Evolutionary conservation across 768 basidiomycete genomes (phyloP).

Genomic region (Lactarius sanguifluus): DNA sequence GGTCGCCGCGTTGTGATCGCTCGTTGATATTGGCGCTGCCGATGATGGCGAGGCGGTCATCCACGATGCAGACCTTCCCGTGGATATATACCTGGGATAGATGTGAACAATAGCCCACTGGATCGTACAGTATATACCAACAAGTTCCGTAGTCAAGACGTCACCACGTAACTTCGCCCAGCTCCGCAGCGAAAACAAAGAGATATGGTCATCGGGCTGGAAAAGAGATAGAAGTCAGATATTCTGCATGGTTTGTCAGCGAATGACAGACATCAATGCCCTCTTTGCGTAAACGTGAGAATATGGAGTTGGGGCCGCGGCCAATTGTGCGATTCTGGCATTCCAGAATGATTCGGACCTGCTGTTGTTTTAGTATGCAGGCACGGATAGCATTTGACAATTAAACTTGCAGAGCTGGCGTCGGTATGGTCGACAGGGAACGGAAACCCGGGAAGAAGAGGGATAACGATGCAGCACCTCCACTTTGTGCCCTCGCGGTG

Average conservation of each 20-base stretch:
- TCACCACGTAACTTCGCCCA: constrained; percentile 92
- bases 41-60: constrained; percentile 92
- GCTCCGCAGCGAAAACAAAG: constrained; percentile 85
- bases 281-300: constrained; percentile 77
- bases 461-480: constrained; percentile 92
- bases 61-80: constrained; percentile 84
- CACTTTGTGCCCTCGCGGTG: constrained; percentile 77
- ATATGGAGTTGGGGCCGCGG: constrained; percentile 91
- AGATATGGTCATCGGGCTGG: constrained; percentile 93
- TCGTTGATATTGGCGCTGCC: constrained; percentile 99
- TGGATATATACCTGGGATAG: constrained; percentile 78
- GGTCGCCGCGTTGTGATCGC: constrained; percentile 90
- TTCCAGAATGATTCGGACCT: constrained; percentile 94
- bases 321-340: constrained; percentile 90
- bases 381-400: neutral
- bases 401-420: constrained; percentile 75
- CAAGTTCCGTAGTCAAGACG: constrained; percentile 85
- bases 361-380: constrained; percentile 15
- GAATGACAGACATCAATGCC: constrained; percentile 73
- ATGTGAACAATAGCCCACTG: constrained; percentile 22
- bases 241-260: constrained; percentile 8
- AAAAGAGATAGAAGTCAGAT: constrained; percentile 15
- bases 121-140: constrained; percentile 33
- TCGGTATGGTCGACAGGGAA: constrained; percentile 92
- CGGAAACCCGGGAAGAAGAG: constrained; percentile 89